phyloP scores from a whole-genome alignment of 345 rosid species.

The Salix purpurea region DNA sequence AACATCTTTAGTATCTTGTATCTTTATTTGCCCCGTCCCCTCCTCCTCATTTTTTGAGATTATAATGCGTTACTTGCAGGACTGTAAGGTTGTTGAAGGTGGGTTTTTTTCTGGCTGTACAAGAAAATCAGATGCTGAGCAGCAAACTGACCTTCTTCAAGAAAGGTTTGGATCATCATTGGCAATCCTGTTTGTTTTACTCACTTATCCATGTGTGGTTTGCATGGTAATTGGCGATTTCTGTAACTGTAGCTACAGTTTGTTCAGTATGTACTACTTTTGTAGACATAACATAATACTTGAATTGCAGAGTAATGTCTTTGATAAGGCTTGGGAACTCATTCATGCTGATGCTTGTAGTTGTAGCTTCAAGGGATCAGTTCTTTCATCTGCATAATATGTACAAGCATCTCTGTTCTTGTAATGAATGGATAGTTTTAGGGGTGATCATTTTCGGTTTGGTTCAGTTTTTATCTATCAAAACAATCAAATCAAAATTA shows the following conservation, averaged over 20 bases:
- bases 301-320: not conserved
- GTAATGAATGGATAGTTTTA: not conserved
- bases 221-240: not conserved
- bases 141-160: slow-evolving; percentile 34
- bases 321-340: not conserved
- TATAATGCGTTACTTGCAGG: slow-evolving; percentile 38
- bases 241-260: not conserved
- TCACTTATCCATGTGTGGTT: not conserved
- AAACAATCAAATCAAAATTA: too few relatives aligned
- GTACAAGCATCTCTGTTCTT: not conserved
- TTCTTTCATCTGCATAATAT: not conserved
- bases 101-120: slow-evolving; percentile 20
- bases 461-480: too few relatives aligned
- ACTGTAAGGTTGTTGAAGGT: slow-evolving; percentile 34
- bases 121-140: slow-evolving; percentile 29
- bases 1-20: not conserved
- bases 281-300: not conserved
- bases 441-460: too few relatives aligned
- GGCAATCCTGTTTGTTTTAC: not conserved
- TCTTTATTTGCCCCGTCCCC: not conserved
- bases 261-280: not conserved
- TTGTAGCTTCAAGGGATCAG: not conserved
- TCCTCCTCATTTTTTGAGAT: slow-evolving; percentile 6
- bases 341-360: not conserved
- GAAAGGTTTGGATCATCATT: slow-evolving; percentile 49